phyloP scores from a whole-genome alignment of 352 stramenopile species.

The Phytophthora nicotianae region DNA sequence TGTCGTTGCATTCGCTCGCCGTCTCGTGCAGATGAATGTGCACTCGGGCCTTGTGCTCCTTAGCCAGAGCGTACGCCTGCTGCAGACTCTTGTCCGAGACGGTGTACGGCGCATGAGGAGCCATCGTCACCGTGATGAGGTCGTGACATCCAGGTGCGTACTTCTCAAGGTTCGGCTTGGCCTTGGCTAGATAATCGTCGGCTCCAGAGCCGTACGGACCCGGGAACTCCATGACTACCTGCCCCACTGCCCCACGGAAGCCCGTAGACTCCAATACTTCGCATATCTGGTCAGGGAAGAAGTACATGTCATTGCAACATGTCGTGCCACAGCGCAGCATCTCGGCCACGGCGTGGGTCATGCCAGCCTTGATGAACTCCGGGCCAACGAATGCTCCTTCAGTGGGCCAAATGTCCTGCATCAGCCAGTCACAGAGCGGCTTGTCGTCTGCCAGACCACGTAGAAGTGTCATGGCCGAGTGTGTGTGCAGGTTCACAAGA shows the following conservation, averaged over 20 bases:
- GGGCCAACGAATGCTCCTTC: conserved; percentile 77
- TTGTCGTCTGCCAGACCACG: conserved; percentile 90
- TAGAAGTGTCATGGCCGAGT: conserved; percentile 87
- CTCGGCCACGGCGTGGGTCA: conserved; percentile 82
- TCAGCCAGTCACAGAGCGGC: conserved; percentile 81
- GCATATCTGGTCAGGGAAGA: conserved; percentile 68
- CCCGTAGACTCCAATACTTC: conserved; percentile 65
- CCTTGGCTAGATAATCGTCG: conserved; percentile 83
- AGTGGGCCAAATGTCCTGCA: conserved; percentile 86
- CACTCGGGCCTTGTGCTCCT: conserved; percentile 64
- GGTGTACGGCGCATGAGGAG: conserved; percentile 89
- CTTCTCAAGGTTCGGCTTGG: conserved; percentile 60
- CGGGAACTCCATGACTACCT: conserved; percentile 81
- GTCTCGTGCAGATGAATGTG: conserved; percentile 92
- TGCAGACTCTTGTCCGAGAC: conserved; percentile 71
- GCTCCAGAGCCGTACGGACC: conserved; percentile 57
- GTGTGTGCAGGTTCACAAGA: conserved; percentile 89
- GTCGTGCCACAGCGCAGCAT: conserved; percentile 90
- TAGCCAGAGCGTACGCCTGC: conserved; percentile 45
- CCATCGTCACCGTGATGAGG: conserved; percentile 64
- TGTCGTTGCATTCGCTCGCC: conserved; percentile 78
- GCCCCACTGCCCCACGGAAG: conserved; percentile 71
- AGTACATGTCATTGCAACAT: conserved; percentile 94
- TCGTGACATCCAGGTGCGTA: conserved; percentile 62
- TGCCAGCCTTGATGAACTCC: conserved; percentile 77